Percentiles rank a stretch among this genome's conserved stretches.
phyloP scores from a whole-genome alignment of 148 eudicot species.

The Oxyria digyna region DNA sequence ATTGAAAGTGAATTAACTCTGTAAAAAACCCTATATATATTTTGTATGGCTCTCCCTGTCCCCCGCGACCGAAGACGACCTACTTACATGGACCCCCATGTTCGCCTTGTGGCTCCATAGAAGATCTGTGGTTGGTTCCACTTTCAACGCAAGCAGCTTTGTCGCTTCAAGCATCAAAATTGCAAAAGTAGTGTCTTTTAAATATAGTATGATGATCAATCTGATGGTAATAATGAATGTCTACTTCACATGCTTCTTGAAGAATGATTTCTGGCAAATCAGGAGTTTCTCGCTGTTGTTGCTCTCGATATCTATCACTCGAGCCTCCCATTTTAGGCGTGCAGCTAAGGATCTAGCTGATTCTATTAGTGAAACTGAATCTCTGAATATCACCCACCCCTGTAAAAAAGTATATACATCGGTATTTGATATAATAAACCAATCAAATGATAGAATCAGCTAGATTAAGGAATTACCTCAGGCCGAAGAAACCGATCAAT shows the following conservation, averaged over 20 bases:
- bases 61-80: slow-evolving; percentile 19
- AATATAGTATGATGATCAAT: neutral
- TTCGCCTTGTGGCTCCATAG: slow-evolving; percentile 83
- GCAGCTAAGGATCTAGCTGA: slow-evolving; percentile 58
- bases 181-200: neutral
- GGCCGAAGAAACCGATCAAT: slow-evolving; percentile 96
- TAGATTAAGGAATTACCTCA: slow-evolving; percentile 43
- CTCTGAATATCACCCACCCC: slow-evolving; percentile 94
- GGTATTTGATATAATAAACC: slow-evolving; percentile 1
- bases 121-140: slow-evolving; percentile 23
- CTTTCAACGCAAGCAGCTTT: slow-evolving; percentile 4
- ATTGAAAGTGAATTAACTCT: slow-evolving; percentile 4
- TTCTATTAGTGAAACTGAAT: slow-evolving; percentile 51
- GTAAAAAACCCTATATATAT: slow-evolving; percentile 25
- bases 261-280: slow-evolving; percentile 86
- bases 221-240: neutral
- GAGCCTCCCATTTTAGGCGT: slow-evolving; percentile 88
- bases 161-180: slow-evolving; percentile 19
- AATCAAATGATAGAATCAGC: neutral
- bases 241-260: slow-evolving; percentile 53
- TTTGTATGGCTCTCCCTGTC: slow-evolving; percentile 15
- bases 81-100: slow-evolving; percentile 73
- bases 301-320: slow-evolving; percentile 73
- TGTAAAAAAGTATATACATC: slow-evolving; percentile 15
- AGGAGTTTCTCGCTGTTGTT: slow-evolving; percentile 77